Conservation (phyloP, 108 stramenopile species). For the Fistulifera pelliculosa region DNA sequence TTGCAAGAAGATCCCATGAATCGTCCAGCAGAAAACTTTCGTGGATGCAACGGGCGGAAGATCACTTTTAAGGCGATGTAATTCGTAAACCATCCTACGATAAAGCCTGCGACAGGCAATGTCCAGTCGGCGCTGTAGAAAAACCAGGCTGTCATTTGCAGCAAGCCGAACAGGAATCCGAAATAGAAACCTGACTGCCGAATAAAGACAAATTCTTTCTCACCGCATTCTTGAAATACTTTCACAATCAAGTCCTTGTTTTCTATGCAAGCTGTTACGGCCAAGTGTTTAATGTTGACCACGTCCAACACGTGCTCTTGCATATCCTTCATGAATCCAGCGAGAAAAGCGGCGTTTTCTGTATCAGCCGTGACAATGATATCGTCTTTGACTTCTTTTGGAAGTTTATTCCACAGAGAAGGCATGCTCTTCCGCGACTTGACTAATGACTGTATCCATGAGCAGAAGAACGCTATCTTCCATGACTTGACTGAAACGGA, state of each 20-base stretch:
- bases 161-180: constrained; percentile 86
- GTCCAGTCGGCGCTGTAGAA: constrained; percentile 63
- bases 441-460: constrained; percentile 78
- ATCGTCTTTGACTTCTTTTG: constrained; percentile 73
- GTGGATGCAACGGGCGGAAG: constrained; percentile 83
- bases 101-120: constrained; percentile 59
- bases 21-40: constrained; percentile 37
- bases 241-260: constrained; percentile 83
- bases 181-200: constrained; percentile 84
- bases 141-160: constrained; percentile 84
- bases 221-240: constrained; percentile 89
- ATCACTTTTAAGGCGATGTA: constrained; percentile 90
- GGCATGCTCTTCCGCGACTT: constrained; percentile 84
- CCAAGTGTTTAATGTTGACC: constrained; percentile 86
- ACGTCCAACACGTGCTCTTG: constrained; percentile 74
- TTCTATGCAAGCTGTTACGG: constrained; percentile 68
- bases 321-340: constrained; percentile 72
- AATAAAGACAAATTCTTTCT: constrained; percentile 89
- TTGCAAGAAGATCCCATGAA: constrained; percentile 91
- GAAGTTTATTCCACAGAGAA: constrained; percentile 55
- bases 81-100: constrained; percentile 90
- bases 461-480: constrained; percentile 67
- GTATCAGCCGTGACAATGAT: constrained; percentile 62
- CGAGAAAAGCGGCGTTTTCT: constrained; percentile 57
- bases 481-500: constrained; percentile 70